These are phyloP conservation scores for Aeschynomene evenia DNA, from an alignment of 306 rosid genomes.

Conservation along the genomic window DNA sequence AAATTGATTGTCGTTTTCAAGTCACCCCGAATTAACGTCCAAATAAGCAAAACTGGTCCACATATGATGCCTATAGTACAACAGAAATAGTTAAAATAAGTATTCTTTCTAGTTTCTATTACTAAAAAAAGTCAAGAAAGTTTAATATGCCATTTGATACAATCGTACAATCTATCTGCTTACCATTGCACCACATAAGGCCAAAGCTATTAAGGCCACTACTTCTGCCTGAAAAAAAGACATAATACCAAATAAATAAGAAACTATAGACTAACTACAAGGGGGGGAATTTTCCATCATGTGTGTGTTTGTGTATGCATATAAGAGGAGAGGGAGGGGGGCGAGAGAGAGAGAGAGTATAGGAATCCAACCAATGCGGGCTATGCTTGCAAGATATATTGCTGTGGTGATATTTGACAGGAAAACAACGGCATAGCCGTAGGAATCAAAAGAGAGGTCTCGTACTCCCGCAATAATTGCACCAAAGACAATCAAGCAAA, in stretches of 20 bases:
- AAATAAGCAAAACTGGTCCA: constrained; percentile 61
- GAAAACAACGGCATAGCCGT: constrained; percentile 82
- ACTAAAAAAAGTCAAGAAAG: background rate
- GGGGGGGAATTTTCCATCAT: background rate
- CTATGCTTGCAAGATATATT: constrained; percentile 76
- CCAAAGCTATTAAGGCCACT: constrained; percentile 91
- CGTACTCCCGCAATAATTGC: constrained; percentile 81
- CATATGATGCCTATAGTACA: constrained; percentile 57
- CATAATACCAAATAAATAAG: constrained; percentile 17
- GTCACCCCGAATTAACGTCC: constrained; percentile 73
- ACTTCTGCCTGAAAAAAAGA: constrained; percentile 60
- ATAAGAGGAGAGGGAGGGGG: background rate
- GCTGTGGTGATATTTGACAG: constrained; percentile 77
- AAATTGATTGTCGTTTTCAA: constrained; percentile 58
- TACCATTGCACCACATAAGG: constrained; percentile 94
- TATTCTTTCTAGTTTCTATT: background rate
- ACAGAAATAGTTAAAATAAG: constrained; percentile 9
- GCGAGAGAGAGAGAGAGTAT: constrained; percentile 15
- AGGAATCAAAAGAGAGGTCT: constrained; percentile 76
- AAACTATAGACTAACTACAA: constrained; percentile 30
- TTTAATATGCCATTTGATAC: constrained; percentile 5
- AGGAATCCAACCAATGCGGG: constrained; percentile 65
- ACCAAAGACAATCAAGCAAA: constrained; percentile 76
- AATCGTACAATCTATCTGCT: constrained; percentile 32
- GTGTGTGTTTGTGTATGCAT: background rate